A percentile compares a stretch with the other conserved stretches of the same genome.
Evolutionary conservation across 352 stramenopile genomes (phyloP).

Genomic region (Globisporangium lucens): DNA sequence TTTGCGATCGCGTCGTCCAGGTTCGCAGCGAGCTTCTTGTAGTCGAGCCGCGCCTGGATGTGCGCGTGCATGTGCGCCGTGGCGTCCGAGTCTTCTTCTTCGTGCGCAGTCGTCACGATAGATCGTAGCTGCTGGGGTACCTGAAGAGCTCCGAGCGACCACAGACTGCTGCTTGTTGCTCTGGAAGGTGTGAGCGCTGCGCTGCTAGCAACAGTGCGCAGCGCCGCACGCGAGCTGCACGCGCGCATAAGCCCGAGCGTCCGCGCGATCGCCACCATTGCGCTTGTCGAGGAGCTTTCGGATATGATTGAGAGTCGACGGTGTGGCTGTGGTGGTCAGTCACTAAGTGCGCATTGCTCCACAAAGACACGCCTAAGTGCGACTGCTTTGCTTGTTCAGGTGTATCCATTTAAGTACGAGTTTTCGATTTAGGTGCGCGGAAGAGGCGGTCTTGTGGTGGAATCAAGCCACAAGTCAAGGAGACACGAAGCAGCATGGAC

Average conservation of each 20-base stretch:
- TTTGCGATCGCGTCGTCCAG: conserved; percentile 55
- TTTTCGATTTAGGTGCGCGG: neutral
- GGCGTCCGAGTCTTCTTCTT: conserved; percentile 21
- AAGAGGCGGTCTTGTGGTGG: neutral
- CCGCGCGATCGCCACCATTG: conserved; percentile 12
- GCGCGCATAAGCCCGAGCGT: conserved; percentile 6
- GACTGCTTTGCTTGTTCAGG: neutral
- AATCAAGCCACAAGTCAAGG: conserved; percentile 1
- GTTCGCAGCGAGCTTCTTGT: conserved; percentile 63
- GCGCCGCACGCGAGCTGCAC: neutral
- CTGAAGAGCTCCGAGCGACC: neutral
- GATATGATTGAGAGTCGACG: conserved; percentile 2
- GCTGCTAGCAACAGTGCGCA: neutral
- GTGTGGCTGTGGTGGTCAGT: neutral
- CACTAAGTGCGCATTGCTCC: neutral
- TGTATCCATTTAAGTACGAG: neutral
- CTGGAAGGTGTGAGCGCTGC: neutral
- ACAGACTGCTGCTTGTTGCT: neutral
- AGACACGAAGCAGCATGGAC: conserved; percentile 3
- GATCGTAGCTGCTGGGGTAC: conserved; percentile 11
- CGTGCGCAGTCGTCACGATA: conserved; percentile 27
- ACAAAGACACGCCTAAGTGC: conserved; percentile 6
- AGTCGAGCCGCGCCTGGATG: conserved; percentile 73
- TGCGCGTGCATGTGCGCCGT: conserved; percentile 47
- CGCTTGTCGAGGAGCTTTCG: conserved; percentile 11